Evolutionary conservation across 2,329 filamentous ascomycete genomes (phyloP).

Genomic region (Stagonosporopsis tanaceti): DNA sequence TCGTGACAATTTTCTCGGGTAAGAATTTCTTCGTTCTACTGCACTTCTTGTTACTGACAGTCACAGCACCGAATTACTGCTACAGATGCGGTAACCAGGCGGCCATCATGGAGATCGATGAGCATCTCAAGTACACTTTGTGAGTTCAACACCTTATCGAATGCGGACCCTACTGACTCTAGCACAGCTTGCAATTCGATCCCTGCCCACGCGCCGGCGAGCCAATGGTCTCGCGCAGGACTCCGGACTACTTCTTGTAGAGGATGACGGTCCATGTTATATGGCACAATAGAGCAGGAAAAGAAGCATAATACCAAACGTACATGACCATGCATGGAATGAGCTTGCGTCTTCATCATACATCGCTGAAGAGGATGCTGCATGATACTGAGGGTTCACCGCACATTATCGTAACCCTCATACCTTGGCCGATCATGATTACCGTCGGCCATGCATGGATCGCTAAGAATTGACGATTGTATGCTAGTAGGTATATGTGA

Average conservation of each 20-base stretch:
- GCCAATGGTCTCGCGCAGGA: slow-evolving; percentile 95
- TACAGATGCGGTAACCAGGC: slow-evolving; percentile 99
- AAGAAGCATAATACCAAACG: slow-evolving; percentile 12
- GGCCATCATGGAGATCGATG: slow-evolving; percentile 99
- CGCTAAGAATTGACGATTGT: not conserved
- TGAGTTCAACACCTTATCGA: slow-evolving; percentile 62
- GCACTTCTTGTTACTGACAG: slow-evolving; percentile 37
- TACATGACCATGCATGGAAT: not conserved
- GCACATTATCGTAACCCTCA: not conserved
- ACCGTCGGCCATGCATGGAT: slow-evolving; percentile 6
- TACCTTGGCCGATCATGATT: not conserved
- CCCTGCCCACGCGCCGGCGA: slow-evolving; percentile 96
- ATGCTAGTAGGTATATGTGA: slow-evolving; percentile 1
- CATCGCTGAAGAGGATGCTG: not conserved
- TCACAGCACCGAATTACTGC: slow-evolving; percentile 75
- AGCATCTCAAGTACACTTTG: slow-evolving; percentile 99
- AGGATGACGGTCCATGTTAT: slow-evolving; percentile 25
- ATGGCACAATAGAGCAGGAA: slow-evolving; percentile 27
- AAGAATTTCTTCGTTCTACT: not conserved
- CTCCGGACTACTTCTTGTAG: slow-evolving; percentile 98
- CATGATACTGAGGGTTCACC: not conserved
- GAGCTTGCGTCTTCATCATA: not conserved
- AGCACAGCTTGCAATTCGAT: slow-evolving; percentile 93
- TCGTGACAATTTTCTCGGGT: slow-evolving; percentile 93
- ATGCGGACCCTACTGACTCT: slow-evolving; percentile 29